Conservation (phyloP, 2,329 filamentous ascomycete genomes). For the Paecilomyces formosus region DNA sequence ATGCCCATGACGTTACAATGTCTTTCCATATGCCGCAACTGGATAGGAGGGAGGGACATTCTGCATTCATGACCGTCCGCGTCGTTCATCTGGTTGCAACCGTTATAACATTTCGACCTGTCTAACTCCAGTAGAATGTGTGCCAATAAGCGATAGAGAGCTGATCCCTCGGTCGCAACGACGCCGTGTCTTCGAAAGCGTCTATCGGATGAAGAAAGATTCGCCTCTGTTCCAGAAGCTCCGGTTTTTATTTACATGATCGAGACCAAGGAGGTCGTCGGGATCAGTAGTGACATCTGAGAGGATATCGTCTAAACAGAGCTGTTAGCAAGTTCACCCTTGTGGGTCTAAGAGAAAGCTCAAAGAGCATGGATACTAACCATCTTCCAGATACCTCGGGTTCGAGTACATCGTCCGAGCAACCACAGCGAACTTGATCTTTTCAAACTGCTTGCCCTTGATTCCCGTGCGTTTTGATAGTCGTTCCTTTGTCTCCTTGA, state of each 20-base stretch:
- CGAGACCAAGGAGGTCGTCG: slow-evolving; percentile 63
- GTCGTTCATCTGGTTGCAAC: neutral
- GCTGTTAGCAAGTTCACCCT: neutral
- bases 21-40: neutral
- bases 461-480: slow-evolving; percentile 86
- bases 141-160: neutral
- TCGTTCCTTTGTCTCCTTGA: slow-evolving; percentile 89
- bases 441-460: slow-evolving; percentile 97
- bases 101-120: neutral
- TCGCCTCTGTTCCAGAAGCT: slow-evolving; percentile 55
- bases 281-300: slow-evolving; percentile 63
- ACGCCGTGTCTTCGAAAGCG: neutral
- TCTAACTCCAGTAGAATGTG: slow-evolving; percentile 1
- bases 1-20: neutral
- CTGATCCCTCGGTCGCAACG: neutral
- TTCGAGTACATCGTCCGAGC: slow-evolving; percentile 64
- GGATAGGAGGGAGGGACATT: neutral
- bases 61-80: neutral
- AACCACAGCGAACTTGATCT: slow-evolving; percentile 90
- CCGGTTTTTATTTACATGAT: slow-evolving; percentile 56
- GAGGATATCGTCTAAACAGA: slow-evolving; percentile 36
- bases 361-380: slow-evolving; percentile 45
- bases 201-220: slow-evolving; percentile 56
- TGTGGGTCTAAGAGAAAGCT: neutral
- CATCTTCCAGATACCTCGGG: slow-evolving; percentile 77